Base-by-base conservation (phyloP, 2,329 filamentous ascomycete genomes). In the Karstenula rhodostoma region DNA sequence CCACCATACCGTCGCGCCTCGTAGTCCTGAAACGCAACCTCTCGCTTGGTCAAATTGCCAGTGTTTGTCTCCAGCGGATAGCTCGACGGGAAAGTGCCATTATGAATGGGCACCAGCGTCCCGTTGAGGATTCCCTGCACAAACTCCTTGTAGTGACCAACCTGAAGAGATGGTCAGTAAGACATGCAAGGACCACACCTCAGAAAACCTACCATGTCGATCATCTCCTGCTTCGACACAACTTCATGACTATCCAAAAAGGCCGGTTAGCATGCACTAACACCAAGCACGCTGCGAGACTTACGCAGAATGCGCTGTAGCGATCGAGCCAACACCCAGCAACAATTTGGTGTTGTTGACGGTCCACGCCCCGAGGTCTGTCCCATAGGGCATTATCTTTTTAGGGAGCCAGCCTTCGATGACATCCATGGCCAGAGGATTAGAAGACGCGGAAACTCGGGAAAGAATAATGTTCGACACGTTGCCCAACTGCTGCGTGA, bases 221-320 rank as follows among this genome's bases (percentile, higher is more conserved):
- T 54, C 51, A 54, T 54, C 51, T 54, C 51, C 37, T 44, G 51
- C 37, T 54, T 54, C n/a, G 51, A 54, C 17, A 54, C 51, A 22
- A 44, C 37, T 32, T 54, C 51, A 23, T 54, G 51, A 47, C 44
- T 47, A 19, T 47, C 17, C 27, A 29, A 47, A 10, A 29, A n/a
- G 19, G 13, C 23, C 6, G 27, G 12, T 29, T 27, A 47, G 23
- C 27, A 29, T 9, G 4, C 27, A n/a, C 23, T 19, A 19, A 15
- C 13, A 27, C 23, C 15, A 46, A 12, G 19, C 19, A 27, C 19
- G 23, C 44, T 47, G 7, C 4, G 5, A 29, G 23, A 47, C 44
- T 29, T 29, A 47, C 37, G 51, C 51, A 9, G 51, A 54, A 23
- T 54, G 51, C 25, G 51, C 51, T n/a, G 51, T 54, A 19, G 51